These are phyloP conservation scores for Peribolospora kevripleyi DNA, from an alignment of 768 basidiomycete species.

Conservation along the genomic window DNA sequence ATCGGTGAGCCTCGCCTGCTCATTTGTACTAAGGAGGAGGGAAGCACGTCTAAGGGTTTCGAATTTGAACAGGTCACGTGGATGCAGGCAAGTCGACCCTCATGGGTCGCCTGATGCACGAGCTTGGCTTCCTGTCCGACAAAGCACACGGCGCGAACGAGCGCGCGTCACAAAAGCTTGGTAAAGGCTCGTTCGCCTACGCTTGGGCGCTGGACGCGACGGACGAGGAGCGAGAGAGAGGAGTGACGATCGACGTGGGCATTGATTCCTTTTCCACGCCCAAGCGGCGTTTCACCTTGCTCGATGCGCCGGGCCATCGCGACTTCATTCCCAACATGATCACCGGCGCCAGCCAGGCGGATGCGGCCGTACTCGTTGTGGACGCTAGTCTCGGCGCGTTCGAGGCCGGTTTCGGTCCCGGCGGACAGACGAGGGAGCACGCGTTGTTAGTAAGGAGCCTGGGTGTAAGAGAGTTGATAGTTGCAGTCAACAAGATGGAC, in stretches of 20 bases:
- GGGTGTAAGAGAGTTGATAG: slow-evolving; percentile 70
- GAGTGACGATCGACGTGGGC: slow-evolving; percentile 95
- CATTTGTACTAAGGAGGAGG: not conserved
- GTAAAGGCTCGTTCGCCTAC: slow-evolving; percentile 90
- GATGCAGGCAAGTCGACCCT: slow-evolving; percentile 97
- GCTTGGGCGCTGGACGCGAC: slow-evolving; percentile 94
- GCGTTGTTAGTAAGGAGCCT: slow-evolving; percentile 71
- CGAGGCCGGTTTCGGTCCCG: slow-evolving; percentile 79
- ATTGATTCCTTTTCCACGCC: slow-evolving; percentile 38
- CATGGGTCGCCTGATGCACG: slow-evolving; percentile 84
- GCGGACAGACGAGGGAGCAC: slow-evolving; percentile 90
- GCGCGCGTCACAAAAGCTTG: slow-evolving; percentile 62
- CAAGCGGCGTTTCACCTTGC: slow-evolving; percentile 59
- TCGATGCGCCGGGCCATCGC: slow-evolving; percentile 90
- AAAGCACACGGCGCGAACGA: slow-evolving; percentile 64
- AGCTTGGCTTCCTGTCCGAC: slow-evolving; percentile 67
- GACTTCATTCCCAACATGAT: slow-evolving; percentile 99
- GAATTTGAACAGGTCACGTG: slow-evolving; percentile 48
- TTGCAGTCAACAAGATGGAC: slow-evolving; percentile 89
- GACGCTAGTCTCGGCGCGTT: slow-evolving; percentile 79
- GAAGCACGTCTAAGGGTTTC: not conserved
- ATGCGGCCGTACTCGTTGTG: slow-evolving; percentile 77
- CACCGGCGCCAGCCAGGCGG: slow-evolving; percentile 89
- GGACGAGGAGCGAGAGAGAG: slow-evolving; percentile 79
- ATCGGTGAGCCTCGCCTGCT: not conserved